phyloP scores from a whole-genome alignment of 148 eudicot genomes.

The Rhododendron griersonianum region DNA sequence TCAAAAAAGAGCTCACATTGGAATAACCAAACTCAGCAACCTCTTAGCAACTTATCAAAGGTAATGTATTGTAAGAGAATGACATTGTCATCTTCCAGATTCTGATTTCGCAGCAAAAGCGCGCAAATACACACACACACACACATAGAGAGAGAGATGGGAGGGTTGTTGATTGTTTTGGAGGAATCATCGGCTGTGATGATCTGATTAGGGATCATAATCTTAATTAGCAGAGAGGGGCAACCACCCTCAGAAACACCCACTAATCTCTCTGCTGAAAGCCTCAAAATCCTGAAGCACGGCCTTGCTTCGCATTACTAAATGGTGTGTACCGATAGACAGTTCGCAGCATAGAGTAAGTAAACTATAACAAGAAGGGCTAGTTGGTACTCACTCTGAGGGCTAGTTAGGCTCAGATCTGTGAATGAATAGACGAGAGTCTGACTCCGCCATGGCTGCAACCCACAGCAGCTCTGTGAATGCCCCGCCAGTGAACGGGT shows the following conservation, averaged over 20 bases:
- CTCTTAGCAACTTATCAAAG: no score
- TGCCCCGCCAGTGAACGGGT: not conserved
- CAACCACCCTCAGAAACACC: not conserved
- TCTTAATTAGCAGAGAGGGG: constrained; percentile 4
- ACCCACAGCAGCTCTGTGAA: not conserved
- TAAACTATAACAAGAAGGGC: not conserved
- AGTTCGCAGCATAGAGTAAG: no score
- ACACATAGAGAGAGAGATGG: not conserved
- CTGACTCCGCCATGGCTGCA: no score
- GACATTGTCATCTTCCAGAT: not conserved
- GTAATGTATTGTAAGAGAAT: no score
- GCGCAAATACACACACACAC: no score
- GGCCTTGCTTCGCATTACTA: no score
- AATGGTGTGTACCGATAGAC: not conserved
- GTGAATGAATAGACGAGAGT: not conserved
- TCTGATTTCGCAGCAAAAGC: not conserved
- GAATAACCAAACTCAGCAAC: no score
- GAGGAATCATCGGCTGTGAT: constrained; percentile 3
- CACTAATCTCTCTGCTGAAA: not conserved
- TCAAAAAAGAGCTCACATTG: no score
- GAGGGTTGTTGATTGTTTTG: not conserved
- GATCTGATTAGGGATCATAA: not conserved
- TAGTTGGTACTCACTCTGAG: not conserved
- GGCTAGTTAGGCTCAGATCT: not conserved
- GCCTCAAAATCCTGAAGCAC: not conserved